phyloP scores from a whole-genome alignment of 371 early-diverging fungal species.

The Syncephalastrum sp. region DNA sequence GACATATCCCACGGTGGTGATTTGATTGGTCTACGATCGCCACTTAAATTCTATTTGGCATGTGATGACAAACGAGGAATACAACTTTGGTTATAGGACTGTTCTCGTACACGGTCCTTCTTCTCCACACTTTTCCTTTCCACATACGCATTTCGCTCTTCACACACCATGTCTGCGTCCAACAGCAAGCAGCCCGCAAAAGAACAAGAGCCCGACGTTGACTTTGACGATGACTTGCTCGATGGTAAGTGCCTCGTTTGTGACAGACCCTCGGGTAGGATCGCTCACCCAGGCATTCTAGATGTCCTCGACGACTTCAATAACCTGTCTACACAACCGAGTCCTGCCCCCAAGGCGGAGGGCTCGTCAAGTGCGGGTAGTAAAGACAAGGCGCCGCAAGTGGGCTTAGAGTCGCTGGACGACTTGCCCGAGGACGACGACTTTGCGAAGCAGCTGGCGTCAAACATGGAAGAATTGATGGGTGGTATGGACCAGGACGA shows the following conservation, averaged over 20 bases:
- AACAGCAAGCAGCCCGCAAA: constrained; percentile 8
- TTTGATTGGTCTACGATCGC: too few species aligned
- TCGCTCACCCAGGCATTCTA: constrained; percentile 10
- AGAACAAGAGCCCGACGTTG: constrained; percentile 25
- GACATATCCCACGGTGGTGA: too few species aligned
- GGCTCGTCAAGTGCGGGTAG: constrained; percentile 6
- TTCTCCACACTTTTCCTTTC: neutral
- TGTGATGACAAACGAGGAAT: constrained; percentile 1
- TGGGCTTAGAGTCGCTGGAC: constrained; percentile 19
- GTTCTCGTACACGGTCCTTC: constrained; percentile 2
- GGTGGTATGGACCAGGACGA: constrained; percentile 51
- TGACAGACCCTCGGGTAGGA: neutral
- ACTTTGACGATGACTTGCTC: constrained; percentile 66
- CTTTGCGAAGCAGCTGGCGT: constrained; percentile 74
- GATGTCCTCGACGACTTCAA: constrained; percentile 57
- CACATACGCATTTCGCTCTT: neutral
- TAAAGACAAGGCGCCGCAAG: constrained; percentile 24
- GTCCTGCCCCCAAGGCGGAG: constrained; percentile 7
- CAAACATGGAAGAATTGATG: constrained; percentile 77
- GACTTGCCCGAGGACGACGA: constrained; percentile 65
- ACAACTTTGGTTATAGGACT: neutral
- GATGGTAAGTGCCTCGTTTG: constrained; percentile 38
- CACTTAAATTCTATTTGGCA: too few species aligned
- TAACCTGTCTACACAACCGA: constrained; percentile 16
- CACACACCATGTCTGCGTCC: constrained; percentile 9